Evolutionary conservation across 129 eudicot genomes (phyloP), one percentile per base, ranked within the genome.

Genomic region (Cynara cardunculus): DNA sequence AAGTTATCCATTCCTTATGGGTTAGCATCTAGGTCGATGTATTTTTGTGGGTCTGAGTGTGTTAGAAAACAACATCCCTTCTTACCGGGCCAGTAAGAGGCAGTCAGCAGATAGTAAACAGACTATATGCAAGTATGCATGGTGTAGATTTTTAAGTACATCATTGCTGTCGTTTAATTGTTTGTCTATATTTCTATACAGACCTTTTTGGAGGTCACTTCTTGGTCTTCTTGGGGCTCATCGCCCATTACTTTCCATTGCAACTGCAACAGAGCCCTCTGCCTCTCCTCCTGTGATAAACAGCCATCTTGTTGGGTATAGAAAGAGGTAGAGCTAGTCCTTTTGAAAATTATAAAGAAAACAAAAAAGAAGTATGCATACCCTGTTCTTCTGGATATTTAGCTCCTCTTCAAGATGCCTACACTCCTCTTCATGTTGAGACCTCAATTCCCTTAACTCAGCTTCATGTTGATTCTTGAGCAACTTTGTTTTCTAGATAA

Each of bases 181-280:
- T n/a, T 26, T 21, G 13, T 78, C 49, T 6, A 65, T 71, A 68
- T 13, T 24, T 12, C 7, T 80, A 31, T 67, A 67, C 71, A 72
- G 27, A 88, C 98, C 98, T 87, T 92, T 81, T 89, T 90, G 28
- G 97, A 94, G 78, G 86, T 89, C 70, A 85, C 96, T 92, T 94
- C 98, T 80, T 94, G 93, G 72, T 94, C 97, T 69, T 94, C 94
- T 86, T 86, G 88, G 21, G 91, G 96, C 75, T 86, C 84, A 75
- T 91, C 97, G 66, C 96, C 61, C 97, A 92, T 94, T 74, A 90
- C 99, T 86, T 89, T 90, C 94, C 91, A 92, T 68, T 92, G 97
- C 87, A 94, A 71, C 87, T 94, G 97, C 80, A 94, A 66, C 78
- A 90, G 72, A 41, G 97, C 94, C 84, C 89, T 89, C 84, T 94